These are phyloP conservation scores for Xeromyces bisporus DNA, from an alignment of 495 filamentous ascomycete genomes.

Conservation along the genomic window DNA sequence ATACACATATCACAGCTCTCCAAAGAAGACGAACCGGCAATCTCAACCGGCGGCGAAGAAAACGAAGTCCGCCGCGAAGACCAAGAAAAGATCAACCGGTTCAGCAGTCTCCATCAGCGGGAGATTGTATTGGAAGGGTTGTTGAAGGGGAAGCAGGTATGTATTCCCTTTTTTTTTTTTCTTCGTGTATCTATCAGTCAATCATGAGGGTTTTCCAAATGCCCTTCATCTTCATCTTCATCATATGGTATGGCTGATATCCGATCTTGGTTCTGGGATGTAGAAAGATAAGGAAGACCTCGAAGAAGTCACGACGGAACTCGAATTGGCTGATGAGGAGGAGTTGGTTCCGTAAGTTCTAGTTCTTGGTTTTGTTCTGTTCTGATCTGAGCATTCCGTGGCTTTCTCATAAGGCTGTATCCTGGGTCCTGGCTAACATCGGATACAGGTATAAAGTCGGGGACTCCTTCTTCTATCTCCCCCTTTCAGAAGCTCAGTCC, in stretches of 20 bases:
- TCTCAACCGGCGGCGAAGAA: constrained; percentile 48
- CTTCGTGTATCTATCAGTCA: neutral
- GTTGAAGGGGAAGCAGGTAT: constrained; percentile 65
- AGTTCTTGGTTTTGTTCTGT: neutral
- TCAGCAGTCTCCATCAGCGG: constrained; percentile 84
- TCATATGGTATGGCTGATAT: constrained; percentile 1
- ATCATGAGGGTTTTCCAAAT: too few relatives aligned
- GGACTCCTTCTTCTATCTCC: constrained; percentile 81
- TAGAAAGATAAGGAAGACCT: constrained; percentile 98
- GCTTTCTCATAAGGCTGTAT: too few relatives aligned
- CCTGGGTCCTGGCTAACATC: too few relatives aligned
- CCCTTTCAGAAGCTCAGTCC: constrained; percentile 67
- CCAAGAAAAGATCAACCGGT: constrained; percentile 96
- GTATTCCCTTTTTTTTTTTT: constrained; percentile 8
- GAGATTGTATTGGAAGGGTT: constrained; percentile 64
- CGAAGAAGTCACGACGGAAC: constrained; percentile 75
- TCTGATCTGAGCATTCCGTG: neutral
- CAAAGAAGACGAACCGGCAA: constrained; percentile 81
- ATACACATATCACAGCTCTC: constrained; percentile 44
- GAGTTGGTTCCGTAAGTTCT: constrained; percentile 64
- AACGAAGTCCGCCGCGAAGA: constrained; percentile 88
- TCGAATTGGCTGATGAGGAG: constrained; percentile 92
- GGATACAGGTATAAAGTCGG: constrained; percentile 93
- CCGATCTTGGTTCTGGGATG: constrained; percentile 1
- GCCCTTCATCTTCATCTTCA: neutral